Evolutionary conservation across 495 filamentous ascomycete species (phyloP).

Genomic region (Penicillium fimorum): DNA sequence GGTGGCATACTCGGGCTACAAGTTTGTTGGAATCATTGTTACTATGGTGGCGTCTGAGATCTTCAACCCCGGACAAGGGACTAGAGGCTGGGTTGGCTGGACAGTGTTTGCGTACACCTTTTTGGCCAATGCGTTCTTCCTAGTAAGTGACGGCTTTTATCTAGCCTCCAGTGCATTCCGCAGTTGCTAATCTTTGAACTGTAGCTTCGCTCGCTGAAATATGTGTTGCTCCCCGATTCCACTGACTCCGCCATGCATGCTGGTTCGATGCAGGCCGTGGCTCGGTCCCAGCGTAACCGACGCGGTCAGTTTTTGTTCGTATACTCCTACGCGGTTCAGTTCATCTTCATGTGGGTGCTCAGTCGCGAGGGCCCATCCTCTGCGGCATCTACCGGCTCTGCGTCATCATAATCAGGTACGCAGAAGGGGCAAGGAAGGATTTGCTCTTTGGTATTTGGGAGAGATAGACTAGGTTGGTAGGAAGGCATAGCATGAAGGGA

Average conservation of each 20-base stretch:
- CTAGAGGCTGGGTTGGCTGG: slow-evolving; percentile 87
- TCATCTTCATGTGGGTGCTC: slow-evolving; percentile 93
- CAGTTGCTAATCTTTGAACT: slow-evolving; percentile 22
- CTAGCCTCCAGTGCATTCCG: neutral
- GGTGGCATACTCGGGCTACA: slow-evolving; percentile 95
- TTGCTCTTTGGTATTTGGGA: slow-evolving; percentile 11
- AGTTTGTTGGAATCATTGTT: slow-evolving; percentile 94
- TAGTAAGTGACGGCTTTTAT: slow-evolving; percentile 55
- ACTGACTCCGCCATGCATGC: slow-evolving; percentile 60
- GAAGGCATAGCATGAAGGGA: slow-evolving; percentile 6
- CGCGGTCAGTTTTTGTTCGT: slow-evolving; percentile 93
- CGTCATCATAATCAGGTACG: slow-evolving; percentile 28
- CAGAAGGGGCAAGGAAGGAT: slow-evolving; percentile 10
- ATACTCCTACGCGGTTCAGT: slow-evolving; percentile 91
- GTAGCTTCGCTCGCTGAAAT: slow-evolving; percentile 92
- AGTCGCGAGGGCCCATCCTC: slow-evolving; percentile 52
- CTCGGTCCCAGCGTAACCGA: slow-evolving; percentile 79
- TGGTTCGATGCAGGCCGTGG: slow-evolving; percentile 71
- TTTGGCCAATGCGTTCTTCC: slow-evolving; percentile 89
- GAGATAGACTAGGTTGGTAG: slow-evolving; percentile 29
- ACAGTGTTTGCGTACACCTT: slow-evolving; percentile 86
- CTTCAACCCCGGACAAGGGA: slow-evolving; percentile 71
- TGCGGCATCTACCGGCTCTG: slow-evolving; percentile 21
- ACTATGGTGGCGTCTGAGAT: slow-evolving; percentile 77
- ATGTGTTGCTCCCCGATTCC: slow-evolving; percentile 89